Evolutionary conservation across 179 eudicot genomes (phyloP).

Genomic region (Gypsophila paniculata): DNA sequence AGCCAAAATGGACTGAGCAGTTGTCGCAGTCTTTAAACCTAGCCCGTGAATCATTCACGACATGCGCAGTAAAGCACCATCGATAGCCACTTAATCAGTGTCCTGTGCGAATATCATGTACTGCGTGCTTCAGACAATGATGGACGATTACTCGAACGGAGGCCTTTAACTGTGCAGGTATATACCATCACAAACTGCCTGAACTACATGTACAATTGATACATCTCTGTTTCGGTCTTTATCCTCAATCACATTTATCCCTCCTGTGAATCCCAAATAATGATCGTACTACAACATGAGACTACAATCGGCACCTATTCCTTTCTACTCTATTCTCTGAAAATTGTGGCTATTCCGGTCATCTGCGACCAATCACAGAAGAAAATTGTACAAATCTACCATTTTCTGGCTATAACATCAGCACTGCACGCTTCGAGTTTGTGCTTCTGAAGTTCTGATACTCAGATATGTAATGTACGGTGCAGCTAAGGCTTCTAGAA

Average conservation of each 20-base stretch:
- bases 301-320: neutral
- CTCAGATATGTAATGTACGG: neutral
- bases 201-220: conserved; percentile 15
- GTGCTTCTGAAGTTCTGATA: too few species aligned
- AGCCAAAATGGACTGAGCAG: too few species aligned
- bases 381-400: conserved; percentile 7
- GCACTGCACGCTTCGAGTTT: neutral
- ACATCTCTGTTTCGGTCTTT: neutral
- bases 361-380: conserved; percentile 2
- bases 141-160: neutral
- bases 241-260: conserved; percentile 15
- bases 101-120: too few species aligned
- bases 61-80: too few species aligned
- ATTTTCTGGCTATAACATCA: conserved; percentile 13
- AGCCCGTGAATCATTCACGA: too few species aligned
- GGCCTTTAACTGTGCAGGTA: neutral
- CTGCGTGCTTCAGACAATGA: neutral
- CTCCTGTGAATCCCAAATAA: conserved; percentile 20
- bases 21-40: too few species aligned
- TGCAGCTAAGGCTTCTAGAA: neutral
- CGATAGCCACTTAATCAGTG: too few species aligned
- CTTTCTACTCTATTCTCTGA: conserved; percentile 11
- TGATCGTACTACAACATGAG: conserved; percentile 16
- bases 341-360: conserved; percentile 3
- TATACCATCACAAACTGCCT: conserved; percentile 16